Evolutionary conservation across 306 rosid species (phyloP).

Genomic region (Ochetophila trinervis): DNA sequence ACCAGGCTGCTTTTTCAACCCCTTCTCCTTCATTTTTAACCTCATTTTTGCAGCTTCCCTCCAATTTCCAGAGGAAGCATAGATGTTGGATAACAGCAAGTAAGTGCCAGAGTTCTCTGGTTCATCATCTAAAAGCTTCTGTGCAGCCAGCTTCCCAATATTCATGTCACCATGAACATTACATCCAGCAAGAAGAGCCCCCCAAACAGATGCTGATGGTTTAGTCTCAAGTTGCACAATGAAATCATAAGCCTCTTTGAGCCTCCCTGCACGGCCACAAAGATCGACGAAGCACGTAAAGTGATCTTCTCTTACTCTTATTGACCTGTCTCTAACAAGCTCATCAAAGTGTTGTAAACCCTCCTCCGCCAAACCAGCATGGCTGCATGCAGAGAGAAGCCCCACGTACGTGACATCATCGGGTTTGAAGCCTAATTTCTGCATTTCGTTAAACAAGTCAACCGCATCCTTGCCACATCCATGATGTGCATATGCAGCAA

Average conservation of each 20-base stretch:
- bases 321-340: conserved; percentile 31
- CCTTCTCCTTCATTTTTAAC: conserved; percentile 43
- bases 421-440: conserved; percentile 28
- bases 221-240: conserved; percentile 31
- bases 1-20: conserved; percentile 55
- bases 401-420: conserved; percentile 48
- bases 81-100: conserved; percentile 36
- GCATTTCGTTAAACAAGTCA: conserved; percentile 39
- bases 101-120: conserved; percentile 39
- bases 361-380: conserved; percentile 49
- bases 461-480: conserved; percentile 46
- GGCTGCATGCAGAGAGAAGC: conserved; percentile 53
- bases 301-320: conserved; percentile 44
- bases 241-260: conserved; percentile 40
- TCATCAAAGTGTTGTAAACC: conserved; percentile 37
- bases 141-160: conserved; percentile 40
- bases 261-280: conserved; percentile 49
- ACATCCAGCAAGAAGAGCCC: conserved; percentile 51
- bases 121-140: conserved; percentile 33
- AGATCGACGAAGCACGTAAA: conserved; percentile 50
- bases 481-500: conserved; percentile 54
- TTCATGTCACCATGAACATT: conserved; percentile 32
- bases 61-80: conserved; percentile 52
- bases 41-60: conserved; percentile 50
- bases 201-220: conserved; percentile 41